Percentiles rank a stretch among this genome's conserved stretches.
Conservation (phyloP, 1,284 basidiomycete species). For the Ganoderma leucocontextum region DNA sequence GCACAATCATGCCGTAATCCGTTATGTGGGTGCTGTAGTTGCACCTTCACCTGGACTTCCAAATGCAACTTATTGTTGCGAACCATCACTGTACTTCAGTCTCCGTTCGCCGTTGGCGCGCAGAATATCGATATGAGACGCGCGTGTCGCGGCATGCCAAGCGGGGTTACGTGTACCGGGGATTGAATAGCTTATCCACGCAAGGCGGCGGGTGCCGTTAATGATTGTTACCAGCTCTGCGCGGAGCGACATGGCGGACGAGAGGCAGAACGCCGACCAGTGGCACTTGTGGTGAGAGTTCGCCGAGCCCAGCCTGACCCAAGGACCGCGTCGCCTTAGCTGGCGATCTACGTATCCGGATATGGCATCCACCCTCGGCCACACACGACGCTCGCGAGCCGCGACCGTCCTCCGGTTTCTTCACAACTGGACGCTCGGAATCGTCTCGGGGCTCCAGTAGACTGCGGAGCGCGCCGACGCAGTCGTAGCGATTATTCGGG, state of each 20-base stretch:
- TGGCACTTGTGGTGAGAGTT: slow-evolving; percentile 29
- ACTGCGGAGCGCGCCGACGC: not conserved
- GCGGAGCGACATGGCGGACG: not conserved
- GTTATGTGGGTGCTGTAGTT: slow-evolving; percentile 1
- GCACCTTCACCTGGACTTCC: slow-evolving; percentile 1
- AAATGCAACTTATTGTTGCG: slow-evolving; percentile 1
- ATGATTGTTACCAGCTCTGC: slow-evolving; percentile 14
- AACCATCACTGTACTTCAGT: slow-evolving; percentile 3
- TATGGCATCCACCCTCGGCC: slow-evolving; percentile 6
- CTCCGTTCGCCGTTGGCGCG: not conserved
- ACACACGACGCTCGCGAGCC: slow-evolving; percentile 9
- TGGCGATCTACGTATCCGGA: slow-evolving; percentile 13
- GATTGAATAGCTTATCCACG: slow-evolving; percentile 4
- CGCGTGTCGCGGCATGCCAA: not conserved
- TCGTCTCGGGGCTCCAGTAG: not conserved
- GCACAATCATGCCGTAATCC: slow-evolving; percentile 20
- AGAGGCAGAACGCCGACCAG: slow-evolving; percentile 8
- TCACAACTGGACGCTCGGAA: slow-evolving; percentile 5
- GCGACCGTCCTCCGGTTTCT: not conserved
- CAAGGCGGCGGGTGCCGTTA: slow-evolving; percentile 5
- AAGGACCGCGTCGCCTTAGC: not conserved
- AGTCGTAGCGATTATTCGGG: slow-evolving; percentile 11
- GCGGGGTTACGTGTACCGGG: slow-evolving; percentile 16
- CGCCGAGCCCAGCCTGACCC: slow-evolving; percentile 17
- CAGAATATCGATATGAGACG: slow-evolving; percentile 15